A percentile compares a stretch with the other conserved stretches of the same genome.
Evolutionary conservation across 2,329 filamentous ascomycete genomes (phyloP).

Genomic region (Neoascochyta sp.): DNA sequence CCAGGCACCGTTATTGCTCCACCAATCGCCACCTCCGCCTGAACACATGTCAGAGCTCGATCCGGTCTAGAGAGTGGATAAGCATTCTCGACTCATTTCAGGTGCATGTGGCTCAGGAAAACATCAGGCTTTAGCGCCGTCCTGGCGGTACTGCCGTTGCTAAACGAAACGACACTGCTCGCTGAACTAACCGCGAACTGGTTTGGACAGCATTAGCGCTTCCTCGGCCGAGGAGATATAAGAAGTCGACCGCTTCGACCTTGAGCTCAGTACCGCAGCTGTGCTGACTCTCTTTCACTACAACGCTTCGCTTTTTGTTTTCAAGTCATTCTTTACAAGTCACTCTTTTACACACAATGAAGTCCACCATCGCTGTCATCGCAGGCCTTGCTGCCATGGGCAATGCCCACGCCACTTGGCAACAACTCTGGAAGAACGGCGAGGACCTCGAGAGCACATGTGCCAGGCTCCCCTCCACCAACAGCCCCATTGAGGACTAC

Average conservation of each 20-base stretch:
- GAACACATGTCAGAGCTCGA: constrained; percentile 13
- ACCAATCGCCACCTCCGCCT: constrained; percentile 12
- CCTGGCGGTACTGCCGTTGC: constrained; percentile 17
- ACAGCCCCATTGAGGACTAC: constrained; percentile 31
- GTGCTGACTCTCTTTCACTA: constrained; percentile 31
- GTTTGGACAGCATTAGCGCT: constrained; percentile 14
- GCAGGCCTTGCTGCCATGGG: constrained; percentile 25
- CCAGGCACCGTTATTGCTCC: constrained; percentile 15
- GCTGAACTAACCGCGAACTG: constrained; percentile 14
- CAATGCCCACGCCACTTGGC: constrained; percentile 28
- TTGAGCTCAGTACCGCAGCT: constrained; percentile 22
- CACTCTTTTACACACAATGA: constrained; percentile 19
- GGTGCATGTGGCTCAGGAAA: constrained; percentile 19
- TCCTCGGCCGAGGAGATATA: constrained; percentile 16
- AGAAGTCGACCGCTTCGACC: constrained; percentile 10
- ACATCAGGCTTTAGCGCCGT: constrained; percentile 14
- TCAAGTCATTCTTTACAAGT: constrained; percentile 16
- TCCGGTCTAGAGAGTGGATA: constrained; percentile 8
- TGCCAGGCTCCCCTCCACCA: constrained; percentile 23
- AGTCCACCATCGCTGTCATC: constrained; percentile 22
- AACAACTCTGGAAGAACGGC: constrained; percentile 31
- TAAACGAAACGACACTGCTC: constrained; percentile 26
- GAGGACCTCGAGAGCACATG: constrained; percentile 30
- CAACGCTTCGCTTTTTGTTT: constrained; percentile 21
- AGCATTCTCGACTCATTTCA: constrained; percentile 18